Evolutionary conservation across 2,329 filamentous ascomycete genomes (phyloP), one percentile per base, ranked within the genome.

Genomic region (Colletotrichum chlorophyti): DNA sequence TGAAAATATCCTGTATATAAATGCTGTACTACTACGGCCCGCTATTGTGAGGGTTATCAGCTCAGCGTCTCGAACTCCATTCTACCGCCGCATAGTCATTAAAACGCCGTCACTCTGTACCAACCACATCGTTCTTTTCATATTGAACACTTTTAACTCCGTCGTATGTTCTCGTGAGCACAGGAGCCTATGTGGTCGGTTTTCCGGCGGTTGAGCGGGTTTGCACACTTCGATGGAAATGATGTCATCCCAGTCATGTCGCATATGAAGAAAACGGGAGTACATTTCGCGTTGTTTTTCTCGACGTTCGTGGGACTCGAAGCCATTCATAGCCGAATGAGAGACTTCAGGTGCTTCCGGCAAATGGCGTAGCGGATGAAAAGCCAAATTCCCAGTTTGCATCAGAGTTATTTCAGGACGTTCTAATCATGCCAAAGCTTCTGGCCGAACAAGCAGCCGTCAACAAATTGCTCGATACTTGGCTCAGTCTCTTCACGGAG

Each of bases 1-100:
- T 60, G 82, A 85, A 68, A 70, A 68, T 12, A 80, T 53, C 82
- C 82, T 1, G 70, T 68, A 32, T 86, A 83, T 63, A 68, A 76
- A 31, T 77, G 80, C 58, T 85, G 83, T 64, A 76, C 75, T 17
- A 80, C 76, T 51, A 84, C 82, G 2, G 81, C 83, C 15, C 76
- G 83, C 47, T 77, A 75, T 24, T 53, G 41, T 17, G 41, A 53
- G 10, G 50, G 50, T 12, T 53, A 53, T n/a, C 32, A 15, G 19
- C 19, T 19, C 21, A 10, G 19, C 21, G n/a, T n/a, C n/a, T n/a
- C n/a, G n/a, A n/a, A n/a, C n/a, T n/a, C n/a, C n/a, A n/a, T n/a
- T n/a, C n/a, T n/a, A n/a, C n/a, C n/a, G n/a, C n/a, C n/a, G n/a
- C n/a, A n/a, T n/a, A n/a, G n/a, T 29, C 6, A 15, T 12, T 24